A percentile compares a stretch with the other conserved stretches of the same genome.
These are phyloP conservation scores for Harrya chromipes DNA, from an alignment of 768 basidiomycete species.

Conservation along the genomic window DNA sequence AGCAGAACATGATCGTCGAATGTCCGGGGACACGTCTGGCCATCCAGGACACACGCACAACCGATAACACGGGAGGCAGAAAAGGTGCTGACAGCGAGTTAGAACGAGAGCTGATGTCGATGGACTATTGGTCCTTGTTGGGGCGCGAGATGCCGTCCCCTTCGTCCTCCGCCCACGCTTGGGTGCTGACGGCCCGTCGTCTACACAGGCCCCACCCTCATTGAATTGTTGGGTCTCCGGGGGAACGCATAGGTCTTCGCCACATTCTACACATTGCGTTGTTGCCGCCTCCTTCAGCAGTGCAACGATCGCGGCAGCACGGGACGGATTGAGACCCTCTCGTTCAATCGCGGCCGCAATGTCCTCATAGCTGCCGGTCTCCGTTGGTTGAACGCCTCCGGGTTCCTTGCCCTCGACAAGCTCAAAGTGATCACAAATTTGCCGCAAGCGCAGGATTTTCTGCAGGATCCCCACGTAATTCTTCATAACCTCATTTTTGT, in stretches of 20 bases:
- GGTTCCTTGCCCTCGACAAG: slow-evolving; percentile 72
- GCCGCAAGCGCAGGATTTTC: slow-evolving; percentile 91
- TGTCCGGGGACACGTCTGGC: slow-evolving; percentile 63
- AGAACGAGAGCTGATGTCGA: slow-evolving; percentile 62
- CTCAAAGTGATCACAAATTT: slow-evolving; percentile 96
- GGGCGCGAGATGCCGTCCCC: slow-evolving; percentile 53
- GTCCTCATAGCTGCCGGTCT: slow-evolving; percentile 66
- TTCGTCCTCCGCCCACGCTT: slow-evolving; percentile 58
- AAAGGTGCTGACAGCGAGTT: slow-evolving; percentile 93
- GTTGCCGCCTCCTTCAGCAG: slow-evolving; percentile 83
- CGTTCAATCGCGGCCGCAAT: slow-evolving; percentile 68
- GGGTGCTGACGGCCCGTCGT: slow-evolving; percentile 48
- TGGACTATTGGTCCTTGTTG: slow-evolving; percentile 76
- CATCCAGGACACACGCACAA: slow-evolving; percentile 74
- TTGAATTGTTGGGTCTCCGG: slow-evolving; percentile 39
- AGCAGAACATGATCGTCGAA: slow-evolving; percentile 65
- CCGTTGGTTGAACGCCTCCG: slow-evolving; percentile 44
- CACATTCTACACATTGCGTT: slow-evolving; percentile 88
- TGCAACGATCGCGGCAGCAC: slow-evolving; percentile 83
- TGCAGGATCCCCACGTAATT: slow-evolving; percentile 97
- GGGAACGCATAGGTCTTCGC: slow-evolving; percentile 61
- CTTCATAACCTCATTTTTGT: slow-evolving; percentile 94
- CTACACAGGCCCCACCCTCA: slow-evolving; percentile 43
- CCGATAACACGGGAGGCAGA: slow-evolving; percentile 85
- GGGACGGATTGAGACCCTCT: slow-evolving; percentile 72